A percentile compares a stretch with the other conserved stretches of the same genome.
phyloP scores from a whole-genome alignment of 306 rosid genomes.

The Macrotyloma uniflorum region DNA sequence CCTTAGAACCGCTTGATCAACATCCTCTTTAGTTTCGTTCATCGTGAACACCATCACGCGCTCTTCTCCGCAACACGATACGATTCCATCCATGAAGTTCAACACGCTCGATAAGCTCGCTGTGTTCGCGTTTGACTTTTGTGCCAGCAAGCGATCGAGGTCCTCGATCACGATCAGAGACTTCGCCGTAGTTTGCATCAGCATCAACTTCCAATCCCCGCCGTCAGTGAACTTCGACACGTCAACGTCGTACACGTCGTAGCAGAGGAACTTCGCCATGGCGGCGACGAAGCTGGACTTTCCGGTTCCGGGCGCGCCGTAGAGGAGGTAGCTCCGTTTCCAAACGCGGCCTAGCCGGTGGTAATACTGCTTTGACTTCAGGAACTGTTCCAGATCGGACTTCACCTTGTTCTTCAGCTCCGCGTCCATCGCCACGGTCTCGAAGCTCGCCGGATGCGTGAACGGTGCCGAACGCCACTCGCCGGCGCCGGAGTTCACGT shows the following conservation, averaged over 20 bases:
- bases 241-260: slow-evolving; percentile 83
- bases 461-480: slow-evolving; percentile 77
- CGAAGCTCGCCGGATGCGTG: slow-evolving; percentile 84
- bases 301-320: slow-evolving; percentile 83
- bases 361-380: slow-evolving; percentile 83
- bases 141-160: slow-evolving; percentile 60
- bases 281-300: slow-evolving; percentile 88
- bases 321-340: slow-evolving; percentile 87
- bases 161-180: slow-evolving; percentile 85
- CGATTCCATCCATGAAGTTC: slow-evolving; percentile 90
- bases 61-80: slow-evolving; percentile 79
- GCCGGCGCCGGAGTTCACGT: slow-evolving; percentile 46
- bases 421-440: slow-evolving; percentile 69
- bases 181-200: slow-evolving; percentile 68
- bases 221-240: slow-evolving; percentile 60
- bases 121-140: slow-evolving; percentile 36
- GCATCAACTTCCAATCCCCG: slow-evolving; percentile 58
- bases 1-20: slow-evolving; percentile 69
- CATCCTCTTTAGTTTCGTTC: slow-evolving; percentile 55
- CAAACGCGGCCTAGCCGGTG: slow-evolving; percentile 89
- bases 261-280: slow-evolving; percentile 78
- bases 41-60: slow-evolving; percentile 87
- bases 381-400: slow-evolving; percentile 79
- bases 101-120: slow-evolving; percentile 61
- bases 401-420: slow-evolving; percentile 74